phyloP scores from a whole-genome alignment of 345 rosid species.

The Pelargonium nanum region DNA sequence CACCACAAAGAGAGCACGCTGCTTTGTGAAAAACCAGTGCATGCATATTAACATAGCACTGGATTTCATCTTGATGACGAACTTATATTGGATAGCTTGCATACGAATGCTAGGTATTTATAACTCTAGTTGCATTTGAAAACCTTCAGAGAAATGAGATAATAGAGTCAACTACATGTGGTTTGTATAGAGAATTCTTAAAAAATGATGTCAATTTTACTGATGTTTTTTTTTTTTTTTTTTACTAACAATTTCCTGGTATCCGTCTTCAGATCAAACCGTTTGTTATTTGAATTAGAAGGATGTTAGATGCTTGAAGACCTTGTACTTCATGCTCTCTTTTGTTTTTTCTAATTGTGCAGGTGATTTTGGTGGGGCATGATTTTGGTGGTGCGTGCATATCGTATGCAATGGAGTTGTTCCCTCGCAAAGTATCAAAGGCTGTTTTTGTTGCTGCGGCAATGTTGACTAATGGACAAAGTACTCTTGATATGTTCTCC shows the following conservation, averaged over 20 bases:
- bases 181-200: neutral
- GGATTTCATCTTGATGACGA: neutral
- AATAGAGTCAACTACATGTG: neutral
- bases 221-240: neutral
- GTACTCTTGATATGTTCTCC: constrained; percentile 26
- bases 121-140: neutral
- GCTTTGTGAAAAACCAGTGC: too few relatives aligned
- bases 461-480: constrained; percentile 30
- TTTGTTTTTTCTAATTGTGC: constrained; percentile 1
- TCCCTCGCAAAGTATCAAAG: constrained; percentile 30
- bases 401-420: constrained; percentile 35
- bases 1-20: neutral
- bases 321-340: neutral
- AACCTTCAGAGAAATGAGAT: neutral
- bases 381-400: constrained; percentile 40
- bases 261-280: neutral
- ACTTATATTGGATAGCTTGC: neutral
- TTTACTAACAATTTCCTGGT: neutral
- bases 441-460: constrained; percentile 34
- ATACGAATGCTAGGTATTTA: neutral
- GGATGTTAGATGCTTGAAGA: neutral
- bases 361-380: constrained; percentile 41
- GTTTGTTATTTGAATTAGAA: neutral
- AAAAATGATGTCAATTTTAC: neutral
- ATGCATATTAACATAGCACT: neutral